phyloP scores from a whole-genome alignment of 352 stramenopile genomes.

The Pythium biforme region DNA sequence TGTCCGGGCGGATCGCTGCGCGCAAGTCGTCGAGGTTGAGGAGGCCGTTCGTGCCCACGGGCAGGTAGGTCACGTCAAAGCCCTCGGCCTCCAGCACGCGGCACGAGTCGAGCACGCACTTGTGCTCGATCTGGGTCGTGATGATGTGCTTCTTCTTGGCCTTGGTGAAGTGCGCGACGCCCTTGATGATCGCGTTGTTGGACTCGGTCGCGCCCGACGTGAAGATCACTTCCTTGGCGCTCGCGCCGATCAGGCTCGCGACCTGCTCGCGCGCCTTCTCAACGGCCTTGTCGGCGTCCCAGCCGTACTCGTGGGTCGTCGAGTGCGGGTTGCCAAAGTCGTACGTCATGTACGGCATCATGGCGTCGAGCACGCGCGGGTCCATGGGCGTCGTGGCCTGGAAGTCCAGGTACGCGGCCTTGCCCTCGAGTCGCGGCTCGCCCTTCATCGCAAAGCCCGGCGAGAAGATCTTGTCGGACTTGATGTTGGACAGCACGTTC shows the following conservation, averaged over 20 bases:
- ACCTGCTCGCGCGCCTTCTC: slow-evolving; percentile 90
- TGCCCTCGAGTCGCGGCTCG: slow-evolving; percentile 67
- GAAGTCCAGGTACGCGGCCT: slow-evolving; percentile 94
- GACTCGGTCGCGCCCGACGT: slow-evolving; percentile 98
- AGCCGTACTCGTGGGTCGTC: slow-evolving; percentile 98
- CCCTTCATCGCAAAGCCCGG: slow-evolving; percentile 77
- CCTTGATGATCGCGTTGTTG: slow-evolving; percentile 99
- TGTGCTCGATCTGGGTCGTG: slow-evolving; percentile 97
- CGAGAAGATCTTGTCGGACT: slow-evolving; percentile 80
- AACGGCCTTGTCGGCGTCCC: slow-evolving; percentile 96
- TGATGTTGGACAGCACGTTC: slow-evolving; percentile 81
- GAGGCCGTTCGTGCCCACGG: slow-evolving; percentile 90
- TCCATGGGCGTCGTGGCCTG: slow-evolving; percentile 98
- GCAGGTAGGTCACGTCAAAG: slow-evolving; percentile 98
- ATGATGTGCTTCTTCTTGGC: slow-evolving; percentile 98
- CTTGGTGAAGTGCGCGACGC: slow-evolving; percentile 94
- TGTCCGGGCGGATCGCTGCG: slow-evolving; percentile 93
- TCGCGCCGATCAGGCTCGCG: slow-evolving; percentile 92
- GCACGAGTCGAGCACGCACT: slow-evolving; percentile 99
- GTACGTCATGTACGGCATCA: slow-evolving; percentile 97
- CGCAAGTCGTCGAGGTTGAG: slow-evolving; percentile 95
- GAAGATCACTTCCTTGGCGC: slow-evolving; percentile 99
- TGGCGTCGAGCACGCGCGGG: slow-evolving; percentile 97
- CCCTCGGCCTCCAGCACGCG: slow-evolving; percentile 95
- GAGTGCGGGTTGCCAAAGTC: slow-evolving; percentile 99